Evolutionary conservation across 208 protist genomes (phyloP).

Genomic region (Acanthamoeba polyphaga): DNA sequence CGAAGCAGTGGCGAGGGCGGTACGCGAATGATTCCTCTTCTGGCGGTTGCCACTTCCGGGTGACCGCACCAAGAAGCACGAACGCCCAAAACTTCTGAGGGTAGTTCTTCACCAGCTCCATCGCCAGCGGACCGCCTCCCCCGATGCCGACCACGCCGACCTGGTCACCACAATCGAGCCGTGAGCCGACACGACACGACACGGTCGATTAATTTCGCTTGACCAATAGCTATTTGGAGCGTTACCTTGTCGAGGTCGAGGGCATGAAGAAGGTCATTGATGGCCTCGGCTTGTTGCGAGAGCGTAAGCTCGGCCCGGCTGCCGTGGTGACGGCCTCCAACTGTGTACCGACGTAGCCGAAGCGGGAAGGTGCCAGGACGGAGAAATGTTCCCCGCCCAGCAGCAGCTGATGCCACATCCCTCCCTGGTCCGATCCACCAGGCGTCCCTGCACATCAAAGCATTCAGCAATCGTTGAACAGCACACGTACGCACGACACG

Average conservation of each 20-base stretch:
- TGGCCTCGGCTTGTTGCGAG: slow-evolving; percentile 12
- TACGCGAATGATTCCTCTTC: slow-evolving; percentile 13
- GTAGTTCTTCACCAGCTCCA: slow-evolving; percentile 38
- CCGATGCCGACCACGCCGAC: neutral
- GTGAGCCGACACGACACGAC: neutral
- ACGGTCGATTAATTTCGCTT: too few relatives aligned
- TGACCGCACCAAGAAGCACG: slow-evolving; percentile 1
- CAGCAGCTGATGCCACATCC: slow-evolving; percentile 46
- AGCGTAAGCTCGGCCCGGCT: neutral
- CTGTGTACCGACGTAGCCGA: slow-evolving; percentile 29
- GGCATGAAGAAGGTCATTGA: neutral
- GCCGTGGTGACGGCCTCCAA: neutral
- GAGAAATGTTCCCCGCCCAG: slow-evolving; percentile 20
- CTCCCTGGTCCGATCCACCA: slow-evolving; percentile 20
- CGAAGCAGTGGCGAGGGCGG: too few relatives aligned
- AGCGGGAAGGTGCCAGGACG: slow-evolving; percentile 28
- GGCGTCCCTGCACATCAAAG: neutral
- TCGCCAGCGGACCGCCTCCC: slow-evolving; percentile 27
- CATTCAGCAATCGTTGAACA: neutral
- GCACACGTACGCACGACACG: neutral
- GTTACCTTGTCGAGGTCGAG: neutral
- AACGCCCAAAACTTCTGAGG: neutral
- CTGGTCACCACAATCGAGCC: neutral
- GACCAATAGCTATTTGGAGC: neutral
- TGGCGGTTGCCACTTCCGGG: neutral